phyloP scores from a whole-genome alignment of 306 rosid genomes.

The Fragaria iinumae region DNA sequence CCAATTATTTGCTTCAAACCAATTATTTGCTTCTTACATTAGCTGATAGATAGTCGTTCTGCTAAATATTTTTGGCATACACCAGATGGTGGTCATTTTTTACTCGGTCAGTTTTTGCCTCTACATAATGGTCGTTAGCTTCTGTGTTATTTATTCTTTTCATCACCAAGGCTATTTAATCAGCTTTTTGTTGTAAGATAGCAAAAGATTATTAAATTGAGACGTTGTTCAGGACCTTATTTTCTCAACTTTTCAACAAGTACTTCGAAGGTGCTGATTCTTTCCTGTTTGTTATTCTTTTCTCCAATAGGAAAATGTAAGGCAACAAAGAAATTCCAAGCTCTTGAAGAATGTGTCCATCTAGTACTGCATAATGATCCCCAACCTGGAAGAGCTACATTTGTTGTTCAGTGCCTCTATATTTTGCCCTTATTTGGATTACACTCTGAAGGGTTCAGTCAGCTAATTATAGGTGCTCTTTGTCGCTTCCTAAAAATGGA shows the following conservation, averaged over 20 bases:
- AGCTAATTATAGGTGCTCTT: conserved; percentile 68
- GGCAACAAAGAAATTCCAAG: conserved; percentile 79
- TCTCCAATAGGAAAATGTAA: conserved; percentile 68
- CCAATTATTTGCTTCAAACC: neutral
- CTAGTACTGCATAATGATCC: conserved; percentile 76
- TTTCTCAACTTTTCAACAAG: neutral
- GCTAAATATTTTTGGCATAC: neutral
- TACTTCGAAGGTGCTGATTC: conserved; percentile 19
- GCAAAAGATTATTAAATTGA: neutral
- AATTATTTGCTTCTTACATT: conserved; percentile 4
- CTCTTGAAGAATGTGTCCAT: conserved; percentile 70
- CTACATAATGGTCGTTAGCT: neutral
- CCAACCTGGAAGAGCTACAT: conserved; percentile 78
- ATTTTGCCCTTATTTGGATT: conserved; percentile 67
- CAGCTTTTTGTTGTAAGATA: neutral
- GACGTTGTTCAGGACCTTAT: neutral
- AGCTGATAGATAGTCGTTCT: neutral
- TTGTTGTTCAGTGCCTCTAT: conserved; percentile 72
- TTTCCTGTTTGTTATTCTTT: conserved; percentile 23
- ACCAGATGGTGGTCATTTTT: neutral
- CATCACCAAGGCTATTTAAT: neutral
- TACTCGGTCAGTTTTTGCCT: neutral
- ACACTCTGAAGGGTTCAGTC: conserved; percentile 74
- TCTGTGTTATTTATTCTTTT: neutral
- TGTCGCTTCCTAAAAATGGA: conserved; percentile 57